Evolutionary conservation across 2,329 filamentous ascomycete genomes (phyloP).

Genomic region (Claviceps citrina): DNA sequence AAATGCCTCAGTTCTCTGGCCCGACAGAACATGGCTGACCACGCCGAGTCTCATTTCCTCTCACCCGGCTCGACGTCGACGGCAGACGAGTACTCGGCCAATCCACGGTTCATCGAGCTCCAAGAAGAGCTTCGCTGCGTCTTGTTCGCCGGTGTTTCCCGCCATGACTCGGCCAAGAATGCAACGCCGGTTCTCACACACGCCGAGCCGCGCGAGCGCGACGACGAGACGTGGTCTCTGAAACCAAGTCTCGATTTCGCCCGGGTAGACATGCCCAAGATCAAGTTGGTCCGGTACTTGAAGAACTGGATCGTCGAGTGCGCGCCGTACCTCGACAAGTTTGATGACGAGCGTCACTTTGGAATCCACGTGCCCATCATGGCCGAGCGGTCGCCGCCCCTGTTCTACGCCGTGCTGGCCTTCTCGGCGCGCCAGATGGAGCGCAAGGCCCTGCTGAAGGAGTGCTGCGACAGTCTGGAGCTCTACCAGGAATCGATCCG

Average conservation of each 20-base stretch:
- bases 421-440: conserved; percentile 38
- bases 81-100: conserved; percentile 17
- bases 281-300: conserved; percentile 18
- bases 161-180: conserved; percentile 15
- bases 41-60: conserved; percentile 6
- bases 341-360: conserved; percentile 36
- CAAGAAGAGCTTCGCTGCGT: conserved; percentile 29
- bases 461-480: conserved; percentile 33
- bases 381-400: conserved; percentile 27
- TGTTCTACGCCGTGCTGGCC: conserved; percentile 36
- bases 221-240: conserved; percentile 4
- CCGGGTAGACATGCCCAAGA: conserved; percentile 13
- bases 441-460: conserved; percentile 30
- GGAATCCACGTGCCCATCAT: conserved; percentile 34
- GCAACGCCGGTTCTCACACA: conserved; percentile 12
- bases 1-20: neutral
- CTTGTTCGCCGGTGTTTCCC: conserved; percentile 21
- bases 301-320: conserved; percentile 37
- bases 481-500: conserved; percentile 38
- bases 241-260: conserved; percentile 13
- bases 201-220: neutral
- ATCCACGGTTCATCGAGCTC: conserved; percentile 28
- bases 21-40: conserved; percentile 4
- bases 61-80: conserved; percentile 11
- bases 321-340: conserved; percentile 36